Percentiles rank a stretch among this genome's conserved stretches.
These are phyloP conservation scores for Capsella bursapastoris DNA, from an alignment of 345 rosid species.

Conservation along the genomic window DNA sequence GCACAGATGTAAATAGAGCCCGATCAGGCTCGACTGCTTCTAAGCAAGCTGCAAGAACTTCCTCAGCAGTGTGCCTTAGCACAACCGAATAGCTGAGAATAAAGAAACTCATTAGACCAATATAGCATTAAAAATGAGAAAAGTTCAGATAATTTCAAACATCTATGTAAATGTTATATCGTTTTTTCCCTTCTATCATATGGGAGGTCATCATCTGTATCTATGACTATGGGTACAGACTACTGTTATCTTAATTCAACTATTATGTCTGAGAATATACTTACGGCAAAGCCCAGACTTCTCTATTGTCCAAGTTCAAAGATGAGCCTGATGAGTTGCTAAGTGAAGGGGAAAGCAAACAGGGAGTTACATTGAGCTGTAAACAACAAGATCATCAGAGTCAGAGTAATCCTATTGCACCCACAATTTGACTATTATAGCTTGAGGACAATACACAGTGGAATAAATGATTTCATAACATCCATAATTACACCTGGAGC, in stretches of 20 bases:
- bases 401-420: slow-evolving; percentile 25
- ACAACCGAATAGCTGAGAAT: slow-evolving; percentile 85
- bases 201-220: slow-evolving; percentile 21
- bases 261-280: slow-evolving; percentile 44
- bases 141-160: slow-evolving; percentile 13
- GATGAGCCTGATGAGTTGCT: slow-evolving; percentile 45
- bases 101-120: slow-evolving; percentile 15
- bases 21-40: slow-evolving; percentile 88
- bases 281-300: slow-evolving; percentile 86
- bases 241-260: slow-evolving; percentile 17
- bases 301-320: slow-evolving; percentile 53
- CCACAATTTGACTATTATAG: slow-evolving; percentile 4
- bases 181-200: not conserved
- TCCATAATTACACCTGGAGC: slow-evolving; percentile 21
- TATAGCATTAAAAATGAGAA: not conserved
- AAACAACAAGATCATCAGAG: slow-evolving; percentile 43
- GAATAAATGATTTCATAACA: slow-evolving; percentile 3
- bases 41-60: slow-evolving; percentile 82
- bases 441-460: slow-evolving; percentile 3
- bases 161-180: slow-evolving; percentile 6
- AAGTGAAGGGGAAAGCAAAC: slow-evolving; percentile 69
- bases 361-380: slow-evolving; percentile 90
- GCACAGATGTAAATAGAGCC: slow-evolving; percentile 75
- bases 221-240: not conserved
- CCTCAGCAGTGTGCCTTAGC: slow-evolving; percentile 95